Percentiles rank a stretch among this genome's conserved stretches.
Conservation (phyloP, 2,329 filamentous ascomycete species). For the Daldinia sp. region DNA sequence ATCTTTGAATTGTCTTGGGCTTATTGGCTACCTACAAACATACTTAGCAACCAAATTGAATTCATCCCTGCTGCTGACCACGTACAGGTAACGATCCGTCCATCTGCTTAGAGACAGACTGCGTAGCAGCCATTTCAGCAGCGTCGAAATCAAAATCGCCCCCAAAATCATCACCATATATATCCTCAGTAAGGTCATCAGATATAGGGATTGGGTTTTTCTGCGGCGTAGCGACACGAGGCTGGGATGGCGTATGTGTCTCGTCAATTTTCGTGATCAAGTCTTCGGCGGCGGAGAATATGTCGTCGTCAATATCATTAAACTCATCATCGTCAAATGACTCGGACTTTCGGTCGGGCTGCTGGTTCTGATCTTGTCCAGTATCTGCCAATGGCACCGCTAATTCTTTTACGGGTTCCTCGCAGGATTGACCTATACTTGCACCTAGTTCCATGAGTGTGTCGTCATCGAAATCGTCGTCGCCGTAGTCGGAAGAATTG, state of each 20-base stretch:
- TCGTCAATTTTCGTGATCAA: slow-evolving; percentile 53
- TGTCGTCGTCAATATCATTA: slow-evolving; percentile 74
- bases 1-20: slow-evolving; percentile 84
- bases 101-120: slow-evolving; percentile 66
- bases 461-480: slow-evolving; percentile 71
- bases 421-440: slow-evolving; percentile 44
- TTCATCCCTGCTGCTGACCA: slow-evolving; percentile 54
- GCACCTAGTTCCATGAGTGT: slow-evolving; percentile 67
- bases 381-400: slow-evolving; percentile 35
- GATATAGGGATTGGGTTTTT: slow-evolving; percentile 37
- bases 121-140: slow-evolving; percentile 78
- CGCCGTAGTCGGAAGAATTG: slow-evolving; percentile 63
- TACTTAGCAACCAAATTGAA: slow-evolving; percentile 69
- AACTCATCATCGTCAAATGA: slow-evolving; percentile 70
- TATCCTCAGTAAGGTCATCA: slow-evolving; percentile 58
- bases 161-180: slow-evolving; percentile 80
- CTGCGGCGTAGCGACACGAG: slow-evolving; percentile 29
- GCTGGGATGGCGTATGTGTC: slow-evolving; percentile 36
- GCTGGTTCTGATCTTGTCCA: slow-evolving; percentile 34
- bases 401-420: slow-evolving; percentile 41
- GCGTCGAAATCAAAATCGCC: slow-evolving; percentile 81
- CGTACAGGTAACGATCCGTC: slow-evolving; percentile 63
- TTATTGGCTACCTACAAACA: slow-evolving; percentile 74
- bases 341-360: slow-evolving; percentile 29
- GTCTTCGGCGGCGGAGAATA: slow-evolving; percentile 63